phyloP scores from a whole-genome alignment of 805 yeast genomes.

The Monosporozyma yasuniensis region DNA sequence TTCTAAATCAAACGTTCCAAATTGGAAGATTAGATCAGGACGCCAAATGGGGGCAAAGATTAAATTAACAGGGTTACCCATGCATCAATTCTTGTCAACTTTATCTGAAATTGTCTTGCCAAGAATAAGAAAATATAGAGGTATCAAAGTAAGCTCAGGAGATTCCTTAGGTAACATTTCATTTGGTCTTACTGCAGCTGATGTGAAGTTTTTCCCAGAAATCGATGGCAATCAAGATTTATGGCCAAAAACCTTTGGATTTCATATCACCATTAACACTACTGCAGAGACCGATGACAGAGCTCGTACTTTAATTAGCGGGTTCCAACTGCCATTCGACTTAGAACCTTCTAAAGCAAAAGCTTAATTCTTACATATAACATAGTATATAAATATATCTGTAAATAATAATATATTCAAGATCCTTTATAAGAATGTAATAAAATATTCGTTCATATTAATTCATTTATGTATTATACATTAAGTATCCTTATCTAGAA shows the following conservation, averaged over 20 bases:
- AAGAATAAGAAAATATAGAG: slow-evolving; percentile 77
- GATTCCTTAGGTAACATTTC: slow-evolving; percentile 80
- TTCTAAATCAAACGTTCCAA: slow-evolving; percentile 71
- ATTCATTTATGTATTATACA: not conserved
- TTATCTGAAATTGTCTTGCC: slow-evolving; percentile 90
- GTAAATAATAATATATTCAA: not conserved
- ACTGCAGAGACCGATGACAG: slow-evolving; percentile 83
- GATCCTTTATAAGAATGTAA: not conserved
- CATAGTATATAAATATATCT: not conserved
- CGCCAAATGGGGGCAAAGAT: slow-evolving; percentile 87
- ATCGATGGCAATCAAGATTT: slow-evolving; percentile 81
- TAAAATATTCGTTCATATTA: not conserved
- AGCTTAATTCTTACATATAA: not conserved
- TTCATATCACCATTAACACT: slow-evolving; percentile 78
- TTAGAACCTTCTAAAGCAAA: not conserved
- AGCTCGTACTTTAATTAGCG: slow-evolving; percentile 77
- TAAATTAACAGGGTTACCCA: slow-evolving; percentile 65
- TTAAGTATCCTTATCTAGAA: not conserved
- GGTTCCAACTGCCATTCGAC: slow-evolving; percentile 69
- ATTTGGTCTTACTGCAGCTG: slow-evolving; percentile 72
- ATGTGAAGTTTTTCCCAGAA: slow-evolving; percentile 82
- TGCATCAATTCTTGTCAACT: slow-evolving; percentile 78
- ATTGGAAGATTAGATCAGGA: slow-evolving; percentile 82
- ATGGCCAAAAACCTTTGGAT: slow-evolving; percentile 81
- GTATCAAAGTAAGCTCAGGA: slow-evolving; percentile 68